phyloP scores from a whole-genome alignment of 768 basidiomycete genomes.

The Mycena polygramma region DNA sequence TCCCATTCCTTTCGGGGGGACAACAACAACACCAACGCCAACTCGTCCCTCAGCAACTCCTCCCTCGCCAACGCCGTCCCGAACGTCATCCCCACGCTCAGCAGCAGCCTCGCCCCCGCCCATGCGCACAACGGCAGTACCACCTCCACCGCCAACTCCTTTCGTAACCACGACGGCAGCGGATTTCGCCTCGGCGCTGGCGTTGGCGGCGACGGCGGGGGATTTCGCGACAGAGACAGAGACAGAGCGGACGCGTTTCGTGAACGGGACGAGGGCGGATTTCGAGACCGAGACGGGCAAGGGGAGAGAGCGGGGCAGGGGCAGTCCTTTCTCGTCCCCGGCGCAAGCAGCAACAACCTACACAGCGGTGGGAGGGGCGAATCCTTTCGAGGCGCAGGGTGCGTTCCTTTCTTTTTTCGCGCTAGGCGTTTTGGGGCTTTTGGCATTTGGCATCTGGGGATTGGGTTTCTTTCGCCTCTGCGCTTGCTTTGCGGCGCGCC shows the following conservation, averaged over 20 bases:
- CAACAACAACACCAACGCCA: constrained; percentile 3
- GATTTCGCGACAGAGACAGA: not conserved
- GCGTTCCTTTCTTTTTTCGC: not conserved
- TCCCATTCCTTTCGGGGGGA: constrained; percentile 33
- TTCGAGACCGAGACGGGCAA: not conserved
- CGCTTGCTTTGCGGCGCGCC: not conserved
- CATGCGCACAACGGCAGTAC: not conserved
- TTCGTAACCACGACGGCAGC: not conserved
- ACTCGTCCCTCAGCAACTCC: constrained; percentile 2
- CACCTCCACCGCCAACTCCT: not conserved
- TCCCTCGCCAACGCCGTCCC: constrained; percentile 13
- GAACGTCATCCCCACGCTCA: too few species aligned
- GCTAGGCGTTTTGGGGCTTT: too few species aligned
- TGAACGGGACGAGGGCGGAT: not conserved
- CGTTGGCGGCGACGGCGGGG: not conserved
- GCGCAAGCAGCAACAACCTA: constrained; percentile 1
- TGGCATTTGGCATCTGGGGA: too few species aligned
- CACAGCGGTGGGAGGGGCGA: constrained; percentile 31
- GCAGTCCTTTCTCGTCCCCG: constrained; percentile 39
- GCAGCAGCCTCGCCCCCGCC: too few species aligned
- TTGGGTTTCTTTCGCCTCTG: too few species aligned
- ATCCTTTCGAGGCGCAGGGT: constrained; percentile 33
- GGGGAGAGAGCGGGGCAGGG: constrained; percentile 15
- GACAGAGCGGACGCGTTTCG: too few species aligned
- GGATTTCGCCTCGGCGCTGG: not conserved